Evolutionary conservation across 2,329 filamentous ascomycete species (phyloP), one percentile per base, ranked within the genome.

Genomic region (Albophoma yamanashiensis): DNA sequence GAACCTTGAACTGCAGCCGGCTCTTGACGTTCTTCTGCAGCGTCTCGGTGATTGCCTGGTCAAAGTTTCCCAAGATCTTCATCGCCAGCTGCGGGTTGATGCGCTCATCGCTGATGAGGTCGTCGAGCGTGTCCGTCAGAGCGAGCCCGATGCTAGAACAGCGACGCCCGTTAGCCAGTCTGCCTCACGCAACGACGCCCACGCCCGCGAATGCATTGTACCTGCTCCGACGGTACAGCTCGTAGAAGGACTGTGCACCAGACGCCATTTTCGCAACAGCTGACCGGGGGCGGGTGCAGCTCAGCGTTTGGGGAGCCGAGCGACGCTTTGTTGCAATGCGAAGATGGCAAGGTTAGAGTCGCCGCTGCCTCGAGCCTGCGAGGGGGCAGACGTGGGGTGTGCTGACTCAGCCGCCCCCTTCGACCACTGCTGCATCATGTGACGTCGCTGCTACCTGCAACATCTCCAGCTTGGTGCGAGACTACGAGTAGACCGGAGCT

Each of bases 51-150:
- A 99, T 92, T 53, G 90, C 88, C 68, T 92, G 89, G 76, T 99
- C 94, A 74, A 97, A 99, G 77, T 96, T 95, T 67, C 87, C 86
- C 63, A 99, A 84, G 65, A 99, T 95, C 82, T 96, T 96, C 91
- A 99, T 97, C 57, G 94, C 94, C 53, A 99, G 85, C 79, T 99
- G 94, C 36, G 94, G 94, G 77, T 97, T 93, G 77, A 99, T 97
- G 66, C 91, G 90, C 70, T 92, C 88, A 67, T 93, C 89, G 72
- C 90, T 93, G 76, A 99, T 97, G 67, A 99, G 82, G 70, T 96
- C 91, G 77, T 99, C 94, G 69, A 99, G 92, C 59, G 92, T 96
- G 77, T 99, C 95, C 59, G 93, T 97, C 69, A 99, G 83, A 61
- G 93, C 88, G 70, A 91, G 83, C 68, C 94, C 94, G 78, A 99